phyloP scores from a whole-genome alignment of 345 rosid genomes.

The Crucihimalaya himalaica region DNA sequence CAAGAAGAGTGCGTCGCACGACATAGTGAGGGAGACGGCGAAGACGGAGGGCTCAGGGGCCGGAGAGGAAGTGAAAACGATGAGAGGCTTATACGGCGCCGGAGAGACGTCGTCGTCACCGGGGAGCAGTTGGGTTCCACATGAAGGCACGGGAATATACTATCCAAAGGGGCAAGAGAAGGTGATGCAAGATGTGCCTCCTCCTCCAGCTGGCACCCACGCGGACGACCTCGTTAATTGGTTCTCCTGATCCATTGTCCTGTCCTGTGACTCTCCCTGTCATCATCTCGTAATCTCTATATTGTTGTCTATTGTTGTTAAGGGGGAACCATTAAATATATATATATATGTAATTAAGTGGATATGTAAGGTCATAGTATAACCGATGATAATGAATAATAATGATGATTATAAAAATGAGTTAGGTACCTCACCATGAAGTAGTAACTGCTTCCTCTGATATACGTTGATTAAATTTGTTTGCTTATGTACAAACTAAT shows the following conservation, averaged over 20 bases:
- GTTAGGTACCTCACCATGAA: not conserved
- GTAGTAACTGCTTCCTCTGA: too few species aligned
- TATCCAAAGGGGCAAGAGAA: conserved; percentile 52
- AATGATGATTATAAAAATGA: not conserved
- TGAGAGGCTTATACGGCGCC: conserved; percentile 29
- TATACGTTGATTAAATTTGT: not conserved
- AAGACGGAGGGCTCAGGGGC: conserved; percentile 35
- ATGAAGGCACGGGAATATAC: conserved; percentile 42
- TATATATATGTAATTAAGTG: conserved; percentile 17
- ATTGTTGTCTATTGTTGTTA: not conserved
- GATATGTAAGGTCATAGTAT: conserved; percentile 2
- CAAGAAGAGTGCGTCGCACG: conserved; percentile 41
- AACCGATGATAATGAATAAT: not conserved
- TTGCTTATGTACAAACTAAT: not conserved
- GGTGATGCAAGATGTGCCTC: conserved; percentile 41
- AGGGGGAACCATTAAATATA: not conserved
- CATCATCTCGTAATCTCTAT: not conserved
- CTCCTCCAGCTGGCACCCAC: conserved; percentile 42
- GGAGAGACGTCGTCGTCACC: conserved; percentile 33
- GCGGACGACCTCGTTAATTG: conserved; percentile 41
- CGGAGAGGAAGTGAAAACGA: conserved; percentile 25
- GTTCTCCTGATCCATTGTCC: conserved; percentile 30
- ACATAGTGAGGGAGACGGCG: conserved; percentile 38
- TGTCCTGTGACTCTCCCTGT: not conserved
- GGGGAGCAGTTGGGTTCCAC: conserved; percentile 42